Percentiles rank a stretch among this genome's conserved stretches.
These are phyloP conservation scores for Huntiella abstrusa DNA, from an alignment of 2,329 filamentous ascomycete species.

Conservation along the genomic window DNA sequence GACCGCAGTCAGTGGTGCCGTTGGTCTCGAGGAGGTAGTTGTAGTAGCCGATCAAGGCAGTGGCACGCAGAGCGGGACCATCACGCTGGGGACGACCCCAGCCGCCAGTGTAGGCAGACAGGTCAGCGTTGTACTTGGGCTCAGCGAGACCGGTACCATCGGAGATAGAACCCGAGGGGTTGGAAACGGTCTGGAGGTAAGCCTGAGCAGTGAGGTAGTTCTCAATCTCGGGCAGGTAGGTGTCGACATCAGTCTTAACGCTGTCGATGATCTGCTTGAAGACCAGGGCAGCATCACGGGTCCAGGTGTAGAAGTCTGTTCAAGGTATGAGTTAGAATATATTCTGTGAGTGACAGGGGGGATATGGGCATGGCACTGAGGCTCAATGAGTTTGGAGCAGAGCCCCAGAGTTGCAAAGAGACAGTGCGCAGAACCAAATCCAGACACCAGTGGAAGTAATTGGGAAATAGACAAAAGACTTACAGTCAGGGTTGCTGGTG, in stretches of 20 bases:
- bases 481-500: slow-evolving; percentile 35
- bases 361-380: too few species aligned
- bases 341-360: too few species aligned
- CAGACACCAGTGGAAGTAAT: background rate
- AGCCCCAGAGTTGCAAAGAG: slow-evolving; percentile 2
- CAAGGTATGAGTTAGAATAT: background rate
- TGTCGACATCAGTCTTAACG: slow-evolving; percentile 28
- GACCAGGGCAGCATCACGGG: slow-evolving; percentile 50
- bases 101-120: slow-evolving; percentile 40
- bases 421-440: background rate
- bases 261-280: slow-evolving; percentile 53
- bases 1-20: slow-evolving; percentile 31
- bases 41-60: slow-evolving; percentile 51
- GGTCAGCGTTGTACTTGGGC: slow-evolving; percentile 52
- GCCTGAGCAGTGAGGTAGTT: slow-evolving; percentile 52
- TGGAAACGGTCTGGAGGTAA: slow-evolving; percentile 44
- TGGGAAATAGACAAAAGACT: slow-evolving; percentile 14
- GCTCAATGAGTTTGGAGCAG: background rate
- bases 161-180: slow-evolving; percentile 43
- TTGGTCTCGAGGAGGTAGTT: slow-evolving; percentile 53
- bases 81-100: slow-evolving; percentile 70
- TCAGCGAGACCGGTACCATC: slow-evolving; percentile 44
- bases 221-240: slow-evolving; percentile 41
- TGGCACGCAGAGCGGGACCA: slow-evolving; percentile 59
- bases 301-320: slow-evolving; percentile 63